A percentile compares a stretch with the other conserved stretches of the same genome.
phyloP scores from a whole-genome alignment of 2,329 filamentous ascomycete species.

The Curvularia lunata region DNA sequence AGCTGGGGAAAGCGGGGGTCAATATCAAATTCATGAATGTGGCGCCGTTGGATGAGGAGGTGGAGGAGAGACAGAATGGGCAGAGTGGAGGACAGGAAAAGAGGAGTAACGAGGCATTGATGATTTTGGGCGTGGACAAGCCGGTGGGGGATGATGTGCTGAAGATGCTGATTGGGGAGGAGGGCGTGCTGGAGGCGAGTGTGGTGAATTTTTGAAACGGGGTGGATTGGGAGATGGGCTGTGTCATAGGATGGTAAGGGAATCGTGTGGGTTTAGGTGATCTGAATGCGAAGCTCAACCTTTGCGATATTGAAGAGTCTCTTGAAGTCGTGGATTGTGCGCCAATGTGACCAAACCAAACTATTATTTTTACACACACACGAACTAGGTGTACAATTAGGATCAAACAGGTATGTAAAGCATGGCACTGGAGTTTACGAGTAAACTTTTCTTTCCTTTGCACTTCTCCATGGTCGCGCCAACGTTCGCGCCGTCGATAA shows the following conservation, averaged over 20 bases:
- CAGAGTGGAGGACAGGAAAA: conserved; percentile 9
- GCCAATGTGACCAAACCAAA: neutral
- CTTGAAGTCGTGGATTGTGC: neutral
- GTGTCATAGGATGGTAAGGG: neutral
- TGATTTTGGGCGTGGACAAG: conserved; percentile 79
- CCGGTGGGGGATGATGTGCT: conserved; percentile 65
- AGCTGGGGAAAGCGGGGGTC: conserved; percentile 71
- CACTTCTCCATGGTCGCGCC: neutral
- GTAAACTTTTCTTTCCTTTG: neutral
- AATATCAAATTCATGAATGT: conserved; percentile 86
- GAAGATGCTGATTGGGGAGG: conserved; percentile 55
- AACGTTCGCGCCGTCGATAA: neutral
- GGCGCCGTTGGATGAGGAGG: conserved; percentile 59
- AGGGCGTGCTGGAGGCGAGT: conserved; percentile 60
- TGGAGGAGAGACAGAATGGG: conserved; percentile 31
- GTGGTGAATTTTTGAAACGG: conserved; percentile 53
- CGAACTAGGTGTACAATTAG: neutral
- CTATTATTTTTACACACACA: neutral
- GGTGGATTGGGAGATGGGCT: neutral
- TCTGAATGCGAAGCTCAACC: neutral
- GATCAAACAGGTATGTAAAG: neutral
- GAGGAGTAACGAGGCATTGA: conserved; percentile 70
- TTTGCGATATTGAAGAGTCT: neutral
- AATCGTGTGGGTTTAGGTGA: neutral
- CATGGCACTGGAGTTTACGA: neutral